Evolutionary conservation across 164 flowering plant species (phyloP).

Genomic region (Magnolia kwangsiensis): DNA sequence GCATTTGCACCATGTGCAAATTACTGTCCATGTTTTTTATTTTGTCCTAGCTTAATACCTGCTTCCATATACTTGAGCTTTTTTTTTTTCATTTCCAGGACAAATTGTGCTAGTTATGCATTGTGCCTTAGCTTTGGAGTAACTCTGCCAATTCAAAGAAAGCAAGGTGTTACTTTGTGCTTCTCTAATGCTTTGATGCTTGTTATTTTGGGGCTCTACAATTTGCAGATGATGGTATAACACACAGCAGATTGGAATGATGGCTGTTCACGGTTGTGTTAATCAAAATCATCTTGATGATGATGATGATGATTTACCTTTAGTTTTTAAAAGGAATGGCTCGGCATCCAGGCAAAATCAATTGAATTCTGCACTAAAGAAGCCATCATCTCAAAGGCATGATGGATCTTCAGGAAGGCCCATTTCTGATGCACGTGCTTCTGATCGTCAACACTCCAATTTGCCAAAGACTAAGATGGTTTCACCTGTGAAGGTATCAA

Average conservation of each 20-base stretch:
- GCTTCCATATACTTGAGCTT: too few species aligned
- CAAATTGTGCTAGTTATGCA: too few species aligned
- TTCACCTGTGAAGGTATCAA: conserved; percentile 26
- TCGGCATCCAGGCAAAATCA: conserved; percentile 42
- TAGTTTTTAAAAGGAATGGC: conserved; percentile 50
- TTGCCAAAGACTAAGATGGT: conserved; percentile 37
- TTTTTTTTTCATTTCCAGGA: too few species aligned
- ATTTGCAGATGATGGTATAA: not conserved
- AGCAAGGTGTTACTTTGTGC: too few species aligned
- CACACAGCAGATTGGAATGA: conserved; percentile 9
- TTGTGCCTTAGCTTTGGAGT: too few species aligned
- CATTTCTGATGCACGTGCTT: conserved; percentile 21
- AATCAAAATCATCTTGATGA: conserved; percentile 32
- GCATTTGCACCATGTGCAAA: too few species aligned
- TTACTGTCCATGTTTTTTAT: too few species aligned
- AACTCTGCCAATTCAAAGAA: too few species aligned
- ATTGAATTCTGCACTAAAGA: conserved; percentile 37
- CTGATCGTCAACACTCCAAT: conserved; percentile 42
- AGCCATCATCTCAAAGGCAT: conserved; percentile 35
- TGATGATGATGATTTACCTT: conserved; percentile 50
- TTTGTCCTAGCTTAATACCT: too few species aligned
- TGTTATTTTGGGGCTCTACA: not conserved
- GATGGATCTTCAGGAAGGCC: conserved; percentile 32
- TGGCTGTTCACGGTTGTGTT: conserved; percentile 46
- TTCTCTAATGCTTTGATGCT: not conserved